phyloP scores from a whole-genome alignment of 2,329 filamentous ascomycete species.

The Lachnellula subtilissima region DNA sequence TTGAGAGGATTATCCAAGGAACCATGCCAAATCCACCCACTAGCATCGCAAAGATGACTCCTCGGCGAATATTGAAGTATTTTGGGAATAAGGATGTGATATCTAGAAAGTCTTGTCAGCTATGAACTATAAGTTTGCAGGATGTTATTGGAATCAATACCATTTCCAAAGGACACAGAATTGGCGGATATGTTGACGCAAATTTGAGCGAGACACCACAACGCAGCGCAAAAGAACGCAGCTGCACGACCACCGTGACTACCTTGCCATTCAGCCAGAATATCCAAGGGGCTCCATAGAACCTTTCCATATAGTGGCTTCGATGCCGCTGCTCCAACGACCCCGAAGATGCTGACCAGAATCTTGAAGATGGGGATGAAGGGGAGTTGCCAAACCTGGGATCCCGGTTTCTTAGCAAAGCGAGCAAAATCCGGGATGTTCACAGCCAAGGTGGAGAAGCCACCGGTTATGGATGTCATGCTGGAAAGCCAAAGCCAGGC shows the following conservation, averaged over 20 bases:
- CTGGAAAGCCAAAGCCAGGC: conserved; percentile 12
- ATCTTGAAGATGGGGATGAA: conserved; percentile 18
- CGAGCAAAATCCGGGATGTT: conserved; percentile 28
- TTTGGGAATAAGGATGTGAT: conserved; percentile 44
- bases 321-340: conserved; percentile 20
- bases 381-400: conserved; percentile 13
- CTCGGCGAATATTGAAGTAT: conserved; percentile 44
- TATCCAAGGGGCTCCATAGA: conserved; percentile 24
- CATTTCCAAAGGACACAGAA: conserved; percentile 28
- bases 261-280: conserved; percentile 15
- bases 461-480: conserved; percentile 14
- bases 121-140: neutral
- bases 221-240: conserved; percentile 22
- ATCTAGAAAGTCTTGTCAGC: conserved; percentile 3
- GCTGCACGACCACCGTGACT: conserved; percentile 25
- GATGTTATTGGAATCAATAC: neutral
- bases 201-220: conserved; percentile 19
- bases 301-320: conserved; percentile 20
- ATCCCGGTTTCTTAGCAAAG: conserved; percentile 13
- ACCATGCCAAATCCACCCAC: conserved; percentile 40
- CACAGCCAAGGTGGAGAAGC: conserved; percentile 19
- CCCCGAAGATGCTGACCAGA: conserved; percentile 17
- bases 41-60: conserved; percentile 39
- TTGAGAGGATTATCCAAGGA: conserved; percentile 41
- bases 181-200: conserved; percentile 39